Evolutionary conservation across 306 rosid species (phyloP).

Genomic region (Notholithocarpus densiflorus): DNA sequence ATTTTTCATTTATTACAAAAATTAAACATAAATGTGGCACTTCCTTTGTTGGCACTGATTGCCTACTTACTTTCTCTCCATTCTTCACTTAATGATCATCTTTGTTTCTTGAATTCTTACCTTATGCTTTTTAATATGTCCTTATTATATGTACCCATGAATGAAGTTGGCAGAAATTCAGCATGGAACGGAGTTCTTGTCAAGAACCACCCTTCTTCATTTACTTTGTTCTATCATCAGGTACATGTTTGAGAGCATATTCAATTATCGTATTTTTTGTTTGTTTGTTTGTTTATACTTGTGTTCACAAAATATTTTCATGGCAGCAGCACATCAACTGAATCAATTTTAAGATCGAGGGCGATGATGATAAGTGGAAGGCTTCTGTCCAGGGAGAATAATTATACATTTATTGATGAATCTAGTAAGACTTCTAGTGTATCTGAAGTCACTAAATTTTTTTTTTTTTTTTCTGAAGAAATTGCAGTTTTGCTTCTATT

Average conservation of each 20-base stretch:
- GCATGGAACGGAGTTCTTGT: constrained; percentile 72
- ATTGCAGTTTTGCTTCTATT: too few species aligned
- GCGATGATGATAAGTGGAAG: constrained; percentile 86
- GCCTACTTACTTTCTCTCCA: background rate
- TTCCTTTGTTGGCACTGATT: background rate
- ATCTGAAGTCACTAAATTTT: background rate
- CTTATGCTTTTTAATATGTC: background rate
- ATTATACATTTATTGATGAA: constrained; percentile 54
- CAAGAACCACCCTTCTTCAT: constrained; percentile 65
- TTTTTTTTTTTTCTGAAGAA: background rate
- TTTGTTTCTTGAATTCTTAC: constrained; percentile 1
- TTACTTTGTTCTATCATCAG: constrained; percentile 72
- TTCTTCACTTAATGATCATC: background rate
- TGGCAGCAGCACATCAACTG: constrained; percentile 51
- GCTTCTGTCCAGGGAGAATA: constrained; percentile 61
- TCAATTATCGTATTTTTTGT: background rate
- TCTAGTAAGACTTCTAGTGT: constrained; percentile 48
- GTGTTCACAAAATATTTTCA: background rate
- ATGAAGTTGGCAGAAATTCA: constrained; percentile 73
- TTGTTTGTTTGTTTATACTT: background rate
- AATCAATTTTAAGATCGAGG: constrained; percentile 68
- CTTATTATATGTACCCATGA: constrained; percentile 22
- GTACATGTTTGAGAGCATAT: constrained; percentile 30
- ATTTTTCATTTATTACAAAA: background rate
- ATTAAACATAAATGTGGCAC: background rate